These are phyloP conservation scores for Neckera pumila DNA, from an alignment of 225 moss, liverwort and hornwort species.

Conservation along the genomic window DNA sequence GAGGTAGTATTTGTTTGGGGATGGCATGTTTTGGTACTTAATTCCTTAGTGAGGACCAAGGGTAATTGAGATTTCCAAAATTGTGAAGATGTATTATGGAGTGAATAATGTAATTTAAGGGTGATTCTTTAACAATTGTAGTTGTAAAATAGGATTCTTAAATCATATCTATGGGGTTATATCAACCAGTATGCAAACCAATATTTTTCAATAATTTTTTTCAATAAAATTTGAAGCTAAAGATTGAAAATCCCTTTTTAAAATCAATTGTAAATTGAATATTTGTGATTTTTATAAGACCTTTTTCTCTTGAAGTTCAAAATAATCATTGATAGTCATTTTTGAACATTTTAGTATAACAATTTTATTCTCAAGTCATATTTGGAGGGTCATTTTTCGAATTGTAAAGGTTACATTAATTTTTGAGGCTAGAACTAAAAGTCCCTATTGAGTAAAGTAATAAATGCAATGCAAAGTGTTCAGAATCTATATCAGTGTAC, in stretches of 20 bases:
- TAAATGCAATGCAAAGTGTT: neutral
- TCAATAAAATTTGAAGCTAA: neutral
- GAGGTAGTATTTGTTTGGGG: neutral
- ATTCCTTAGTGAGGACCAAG: neutral
- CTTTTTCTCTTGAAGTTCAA: neutral
- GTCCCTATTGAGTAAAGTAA: no score
- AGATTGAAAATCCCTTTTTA: neutral
- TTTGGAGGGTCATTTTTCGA: neutral
- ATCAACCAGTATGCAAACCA: neutral
- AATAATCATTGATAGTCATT: neutral
- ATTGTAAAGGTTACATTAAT: neutral
- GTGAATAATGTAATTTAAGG: neutral
- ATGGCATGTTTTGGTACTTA: neutral
- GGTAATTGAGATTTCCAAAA: neutral
- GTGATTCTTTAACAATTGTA: neutral
- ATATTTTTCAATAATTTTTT: neutral
- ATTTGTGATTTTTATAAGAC: neutral
- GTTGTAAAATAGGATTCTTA: neutral
- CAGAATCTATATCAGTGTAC: neutral
- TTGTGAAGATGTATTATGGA: neutral
- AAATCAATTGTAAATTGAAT: neutral
- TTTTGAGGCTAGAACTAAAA: neutral
- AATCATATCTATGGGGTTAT: neutral
- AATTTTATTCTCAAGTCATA: neutral
- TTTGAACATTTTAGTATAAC: neutral